A percentile compares a stretch with the other conserved stretches of the same genome.
phyloP scores from a whole-genome alignment of 176 grass and related monocot species.

The Rhipidocladum racemiflorum region DNA sequence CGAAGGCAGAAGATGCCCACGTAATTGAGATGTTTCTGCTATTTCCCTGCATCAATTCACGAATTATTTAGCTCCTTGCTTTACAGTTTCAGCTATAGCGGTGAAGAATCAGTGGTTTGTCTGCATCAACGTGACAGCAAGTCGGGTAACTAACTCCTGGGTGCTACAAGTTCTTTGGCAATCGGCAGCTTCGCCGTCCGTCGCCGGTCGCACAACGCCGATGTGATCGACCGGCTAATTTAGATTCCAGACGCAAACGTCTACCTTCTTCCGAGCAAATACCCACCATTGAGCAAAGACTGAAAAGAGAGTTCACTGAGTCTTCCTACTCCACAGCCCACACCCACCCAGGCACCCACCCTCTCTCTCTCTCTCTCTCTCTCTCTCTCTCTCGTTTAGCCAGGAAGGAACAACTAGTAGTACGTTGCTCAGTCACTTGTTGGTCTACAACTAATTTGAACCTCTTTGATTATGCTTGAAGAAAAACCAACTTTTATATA shows the following conservation, averaged over 20 bases:
- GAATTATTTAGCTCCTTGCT: neutral
- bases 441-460: neutral
- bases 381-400: neutral
- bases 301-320: neutral
- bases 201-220: neutral
- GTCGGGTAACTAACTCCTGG: neutral
- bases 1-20: neutral
- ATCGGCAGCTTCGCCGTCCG: neutral
- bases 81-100: neutral
- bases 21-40: neutral
- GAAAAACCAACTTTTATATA: neutral
- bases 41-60: neutral
- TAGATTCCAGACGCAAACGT: neutral
- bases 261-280: neutral
- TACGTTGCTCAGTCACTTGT: neutral
- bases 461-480: neutral
- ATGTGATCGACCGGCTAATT: constrained; percentile 5
- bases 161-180: no score
- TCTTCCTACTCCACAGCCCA: neutral
- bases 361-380: no score
- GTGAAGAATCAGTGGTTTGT: neutral
- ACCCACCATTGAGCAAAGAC: neutral
- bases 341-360: no score
- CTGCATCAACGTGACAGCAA: neutral
- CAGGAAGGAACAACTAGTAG: neutral